Base-by-base conservation (phyloP, 2,329 filamentous ascomycete genomes). In the Fusarium bactridioides region DNA sequence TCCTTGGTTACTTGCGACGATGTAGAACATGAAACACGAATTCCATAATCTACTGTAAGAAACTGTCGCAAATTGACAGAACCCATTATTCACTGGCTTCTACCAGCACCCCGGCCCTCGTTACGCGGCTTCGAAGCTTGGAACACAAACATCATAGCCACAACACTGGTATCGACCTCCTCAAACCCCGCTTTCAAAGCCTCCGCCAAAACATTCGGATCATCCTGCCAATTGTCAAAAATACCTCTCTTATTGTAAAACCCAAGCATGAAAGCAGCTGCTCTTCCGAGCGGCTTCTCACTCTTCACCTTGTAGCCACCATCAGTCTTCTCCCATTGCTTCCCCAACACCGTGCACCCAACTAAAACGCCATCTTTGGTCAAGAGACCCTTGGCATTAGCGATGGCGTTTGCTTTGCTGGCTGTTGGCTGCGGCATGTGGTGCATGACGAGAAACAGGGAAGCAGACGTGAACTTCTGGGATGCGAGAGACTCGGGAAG, bases 91-190 rank as follows among this genome's bases (percentile, higher is more conserved):
- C 18, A 37, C 47, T 33, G 7, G 21, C 21, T 11, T 19, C 11
- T 21, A 4, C 3, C 8, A 19, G n/a, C 47, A 33, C 16, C 6
- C 4, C 5, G 8, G 3, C 2, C 47, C 1, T 0, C 29, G 5
- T 1, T 12, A 19, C 51, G 51, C 27, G 66, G 66, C 37, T 66
- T 67, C 4, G 50, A n/a, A 4, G 62, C 66, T n/a, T 31, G 57
- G 23, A 69, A 69, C 23, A 69, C n/a, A n/a, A 66, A 69, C 44
- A 69, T 61, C 51, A 69, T 54, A 13, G 38, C 56, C 23, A 69
- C 51, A 29, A 69, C 38, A 21, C 47, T 45, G 5, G 66, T 57
- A 23, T 67, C 66, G 7, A 67, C 62, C 33, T 69, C 50, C 19
- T 69, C 50, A 16, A 69, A 69, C 9, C 38, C 62, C 3, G 43